These are phyloP conservation scores for Lactarius deliciosus DNA, from an alignment of 768 basidiomycete genomes.

Conservation along the genomic window DNA sequence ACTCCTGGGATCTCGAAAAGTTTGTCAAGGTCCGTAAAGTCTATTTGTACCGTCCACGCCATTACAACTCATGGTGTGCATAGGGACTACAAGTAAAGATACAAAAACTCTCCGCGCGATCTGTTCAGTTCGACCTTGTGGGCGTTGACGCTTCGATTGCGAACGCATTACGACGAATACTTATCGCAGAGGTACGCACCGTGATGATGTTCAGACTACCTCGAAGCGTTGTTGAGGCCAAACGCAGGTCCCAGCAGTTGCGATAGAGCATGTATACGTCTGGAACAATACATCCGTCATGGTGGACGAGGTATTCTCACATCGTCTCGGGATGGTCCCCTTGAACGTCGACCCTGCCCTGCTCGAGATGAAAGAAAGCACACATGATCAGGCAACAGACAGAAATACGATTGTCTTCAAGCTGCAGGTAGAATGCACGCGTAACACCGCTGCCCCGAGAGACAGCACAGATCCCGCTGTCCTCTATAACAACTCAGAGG, in stretches of 20 bases:
- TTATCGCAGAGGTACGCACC: conserved; percentile 83
- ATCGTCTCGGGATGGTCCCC: conserved; percentile 90
- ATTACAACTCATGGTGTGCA: conserved; percentile 36
- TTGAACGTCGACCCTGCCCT: conserved; percentile 80
- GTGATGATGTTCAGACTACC: neutral
- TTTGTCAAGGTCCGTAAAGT: conserved; percentile 68
- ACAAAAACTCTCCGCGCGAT: conserved; percentile 74
- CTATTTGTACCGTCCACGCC: conserved; percentile 5
- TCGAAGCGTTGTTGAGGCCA: conserved; percentile 5
- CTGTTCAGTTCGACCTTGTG: conserved; percentile 92
- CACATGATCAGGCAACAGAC: conserved; percentile 72
- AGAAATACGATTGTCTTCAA: conserved; percentile 87
- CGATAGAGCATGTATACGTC: conserved; percentile 86
- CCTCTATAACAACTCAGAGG: conserved; percentile 70
- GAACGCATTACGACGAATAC: conserved; percentile 88
- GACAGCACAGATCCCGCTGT: conserved; percentile 35
- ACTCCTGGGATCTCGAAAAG: conserved; percentile 74
- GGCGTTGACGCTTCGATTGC: conserved; percentile 96
- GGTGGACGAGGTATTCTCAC: conserved; percentile 89
- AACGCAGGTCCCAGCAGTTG: conserved; percentile 81
- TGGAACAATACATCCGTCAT: conserved; percentile 96
- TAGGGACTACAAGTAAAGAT: conserved; percentile 75
- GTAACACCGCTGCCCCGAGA: conserved; percentile 53
- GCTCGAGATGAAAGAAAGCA: conserved; percentile 54
- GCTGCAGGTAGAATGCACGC: conserved; percentile 67